Base-by-base conservation (phyloP, 768 basidiomycete species). In the Infundibulicybe gibba region DNA sequence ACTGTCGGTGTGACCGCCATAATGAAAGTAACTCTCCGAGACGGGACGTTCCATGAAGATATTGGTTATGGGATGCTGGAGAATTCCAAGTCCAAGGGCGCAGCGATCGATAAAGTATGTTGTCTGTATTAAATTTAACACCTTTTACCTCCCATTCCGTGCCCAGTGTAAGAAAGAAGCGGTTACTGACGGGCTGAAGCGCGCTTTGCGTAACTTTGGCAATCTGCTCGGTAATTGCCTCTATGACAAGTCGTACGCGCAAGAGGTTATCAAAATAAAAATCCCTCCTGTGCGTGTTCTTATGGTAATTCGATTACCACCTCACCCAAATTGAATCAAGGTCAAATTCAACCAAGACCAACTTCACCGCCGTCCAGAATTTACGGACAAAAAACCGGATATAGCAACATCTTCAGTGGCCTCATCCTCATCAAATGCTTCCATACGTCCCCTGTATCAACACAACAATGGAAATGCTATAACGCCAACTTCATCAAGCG, bases 101-200 rank as follows among this genome's bases (percentile, higher is more conserved):
- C 76, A 12, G 94, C 90, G 3, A 61, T 98, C 31, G 94, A 98
- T 57, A 99, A 99, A 79, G 95, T 94, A 50, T 50, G 77, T 65
- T 34, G 12, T 10, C n/a, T 13, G 40, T 16, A 11, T 49, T 3
- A 10, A 32, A 19, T 34, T 30, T 2, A 14, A 43, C 5, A 20
- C 32, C 34, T 16, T 14, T 35, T 15, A 41, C 16, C 51, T 43
- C 41, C 39, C 33, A 8, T 30, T 25, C 40, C 13, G 46, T 48
- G 6, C 32, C 32, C 56, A 99, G 97, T 93, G 90, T 61, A 97
- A 97, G 76, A 99, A 99, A 56, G 97, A 98, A 62, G 94, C 97
- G 1, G 86, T 97, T 0, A 99, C 97, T 0, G 97, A 99, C 55
- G 95, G 78, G 0, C 69, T 95, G 45, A 99, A 99, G 65, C 84